Evolutionary conservation across 2,329 filamentous ascomycete genomes (phyloP).

Genomic region (Trichoderma atroviride): DNA sequence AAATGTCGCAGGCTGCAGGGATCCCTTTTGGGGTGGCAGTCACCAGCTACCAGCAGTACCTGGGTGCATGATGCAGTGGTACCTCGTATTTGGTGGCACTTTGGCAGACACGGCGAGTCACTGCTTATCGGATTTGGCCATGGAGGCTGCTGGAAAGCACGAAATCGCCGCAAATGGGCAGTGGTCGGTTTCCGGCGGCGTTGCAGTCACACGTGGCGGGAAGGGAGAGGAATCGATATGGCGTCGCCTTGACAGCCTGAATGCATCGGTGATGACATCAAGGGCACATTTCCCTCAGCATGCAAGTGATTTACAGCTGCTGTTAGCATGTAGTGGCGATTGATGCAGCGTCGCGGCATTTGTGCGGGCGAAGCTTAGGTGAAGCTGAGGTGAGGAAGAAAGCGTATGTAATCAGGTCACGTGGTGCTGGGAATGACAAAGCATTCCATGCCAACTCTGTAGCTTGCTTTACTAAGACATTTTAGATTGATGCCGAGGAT

Average conservation of each 20-base stretch:
- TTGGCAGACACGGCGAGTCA: neutral
- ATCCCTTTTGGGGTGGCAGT: slow-evolving; percentile 6
- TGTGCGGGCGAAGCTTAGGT: neutral
- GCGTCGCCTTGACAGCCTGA: neutral
- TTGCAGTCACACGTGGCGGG: neutral
- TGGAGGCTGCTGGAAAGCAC: neutral
- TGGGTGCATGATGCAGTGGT: neutral
- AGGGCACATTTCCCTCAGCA: slow-evolving; percentile 10
- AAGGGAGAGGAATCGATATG: neutral
- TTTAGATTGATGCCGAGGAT: neutral
- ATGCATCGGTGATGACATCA: neutral
- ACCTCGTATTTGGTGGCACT: neutral
- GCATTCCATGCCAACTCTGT: neutral
- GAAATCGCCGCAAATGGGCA: neutral
- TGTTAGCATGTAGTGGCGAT: neutral
- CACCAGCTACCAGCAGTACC: neutral
- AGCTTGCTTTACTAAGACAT: neutral
- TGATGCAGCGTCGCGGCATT: slow-evolving; percentile 6
- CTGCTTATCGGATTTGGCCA: neutral
- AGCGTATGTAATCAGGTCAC: neutral
- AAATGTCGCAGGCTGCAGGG: slow-evolving; percentile 36
- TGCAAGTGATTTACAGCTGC: neutral
- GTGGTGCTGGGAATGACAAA: neutral
- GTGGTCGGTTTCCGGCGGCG: neutral
- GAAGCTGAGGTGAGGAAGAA: slow-evolving; percentile 1